Base-by-base conservation (phyloP, 768 basidiomycete species). In the Lactarius psammicola region DNA sequence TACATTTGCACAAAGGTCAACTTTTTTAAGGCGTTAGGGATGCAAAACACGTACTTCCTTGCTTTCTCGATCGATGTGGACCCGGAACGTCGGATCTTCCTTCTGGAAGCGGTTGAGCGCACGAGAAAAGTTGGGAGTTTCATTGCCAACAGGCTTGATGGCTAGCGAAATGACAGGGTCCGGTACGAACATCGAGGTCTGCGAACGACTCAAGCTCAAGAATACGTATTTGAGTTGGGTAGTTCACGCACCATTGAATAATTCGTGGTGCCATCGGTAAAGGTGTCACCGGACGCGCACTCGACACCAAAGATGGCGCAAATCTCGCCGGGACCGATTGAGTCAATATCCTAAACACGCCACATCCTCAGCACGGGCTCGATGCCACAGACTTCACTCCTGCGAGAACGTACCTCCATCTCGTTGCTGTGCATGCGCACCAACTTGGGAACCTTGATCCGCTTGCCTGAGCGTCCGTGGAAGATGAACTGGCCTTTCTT, bases 221-320 rank as follows among this genome's bases (percentile, higher is more conserved):
- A 1, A 31, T 17, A 20, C 10, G n/a, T 18, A 33, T 23, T 13
- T 9, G 38, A 4, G 49, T 34, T 26, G 56, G 23, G n/a, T 9
- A 30, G 6, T 38, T n/a, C 31, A 76, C 85, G 42, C 56, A 95
- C 95, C 96, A 98, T 98, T 0, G 97, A 93, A 78, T 86, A 95
- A 34, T 82, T 88, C 0, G 91, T 91, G 1, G 90, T 85, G 10
- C 96, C 89, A 74, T 98, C 97, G 0, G 92, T 97, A 77, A 99
- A 98, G 0, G 96, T 98, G 77, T 99, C 97, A 17, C 97, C 96
- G 18, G 94, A 92, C 0, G 95, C 94, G 74, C 97, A 99, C 70
- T 99, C 97, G 36, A 99, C 93, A 72, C 97, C 97, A 72, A 99
- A 99, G 76, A 97, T 97, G 57, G 97, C 97, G 74, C 97, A 98